These are phyloP conservation scores for Lyophyllum shimeji DNA, from an alignment of 768 basidiomycete genomes.

Conservation along the genomic window DNA sequence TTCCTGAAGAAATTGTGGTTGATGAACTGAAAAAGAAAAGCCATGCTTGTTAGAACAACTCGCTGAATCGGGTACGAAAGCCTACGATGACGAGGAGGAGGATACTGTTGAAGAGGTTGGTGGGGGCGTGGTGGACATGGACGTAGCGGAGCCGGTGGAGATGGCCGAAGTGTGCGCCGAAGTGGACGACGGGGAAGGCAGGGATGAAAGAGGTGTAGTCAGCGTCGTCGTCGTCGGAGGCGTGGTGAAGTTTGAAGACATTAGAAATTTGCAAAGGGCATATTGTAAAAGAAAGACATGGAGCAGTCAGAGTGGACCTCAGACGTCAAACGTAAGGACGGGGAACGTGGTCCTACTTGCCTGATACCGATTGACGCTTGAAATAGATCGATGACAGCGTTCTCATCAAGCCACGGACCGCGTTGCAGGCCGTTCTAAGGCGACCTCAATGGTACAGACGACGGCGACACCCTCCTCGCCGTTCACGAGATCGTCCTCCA, in stretches of 20 bases:
- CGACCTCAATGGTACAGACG: neutral
- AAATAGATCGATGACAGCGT: neutral
- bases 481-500: slow-evolving; percentile 54
- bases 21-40: neutral
- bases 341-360: slow-evolving; percentile 15
- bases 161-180: slow-evolving; percentile 18
- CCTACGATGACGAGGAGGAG: slow-evolving; percentile 12
- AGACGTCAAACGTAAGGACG: slow-evolving; percentile 10
- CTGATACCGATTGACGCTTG: slow-evolving; percentile 4
- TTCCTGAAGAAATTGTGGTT: neutral
- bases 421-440: neutral
- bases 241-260: no score
- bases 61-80: neutral
- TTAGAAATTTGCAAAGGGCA: slow-evolving; percentile 4
- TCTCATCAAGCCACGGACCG: slow-evolving; percentile 30
- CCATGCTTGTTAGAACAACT: neutral
- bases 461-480: neutral
- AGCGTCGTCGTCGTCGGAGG: slow-evolving; percentile 17
- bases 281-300: slow-evolving; percentile 17
- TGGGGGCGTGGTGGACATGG: slow-evolving; percentile 7
- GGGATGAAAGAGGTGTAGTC: slow-evolving; percentile 16
- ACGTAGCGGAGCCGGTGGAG: slow-evolving; percentile 7
- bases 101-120: slow-evolving; percentile 12
- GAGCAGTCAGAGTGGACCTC: slow-evolving; percentile 11
- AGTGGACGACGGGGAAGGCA: slow-evolving; percentile 19